These are phyloP conservation scores for Mikania micrantha DNA, from an alignment of 129 eudicot genomes.

Conservation along the genomic window DNA sequence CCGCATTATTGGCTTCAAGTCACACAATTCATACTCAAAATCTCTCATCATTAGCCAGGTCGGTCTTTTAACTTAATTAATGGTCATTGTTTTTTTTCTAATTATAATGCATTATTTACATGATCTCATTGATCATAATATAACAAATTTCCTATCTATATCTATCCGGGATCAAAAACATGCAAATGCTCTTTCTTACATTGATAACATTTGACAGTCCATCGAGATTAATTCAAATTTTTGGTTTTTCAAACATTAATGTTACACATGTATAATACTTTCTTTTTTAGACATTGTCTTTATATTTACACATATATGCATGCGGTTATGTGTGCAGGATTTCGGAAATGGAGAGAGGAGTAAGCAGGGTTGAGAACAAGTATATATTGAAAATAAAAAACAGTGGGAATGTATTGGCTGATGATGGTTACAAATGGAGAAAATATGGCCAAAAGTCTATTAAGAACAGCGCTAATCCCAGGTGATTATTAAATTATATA, in stretches of 20 bases:
- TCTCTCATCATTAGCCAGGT: conserved; percentile 39
- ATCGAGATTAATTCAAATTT: too few species aligned
- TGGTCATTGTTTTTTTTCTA: neutral
- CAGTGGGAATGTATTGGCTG: conserved; percentile 55
- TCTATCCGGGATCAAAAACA: too few species aligned
- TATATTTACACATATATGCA: too few species aligned
- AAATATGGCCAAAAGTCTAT: conserved; percentile 90
- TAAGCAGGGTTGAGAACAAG: conserved; percentile 41
- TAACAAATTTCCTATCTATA: too few species aligned
- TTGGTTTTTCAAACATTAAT: too few species aligned
- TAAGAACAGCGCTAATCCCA: conserved; percentile 82
- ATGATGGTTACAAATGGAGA: conserved; percentile 95
- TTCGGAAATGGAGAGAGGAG: conserved; percentile 46
- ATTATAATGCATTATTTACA: too few species aligned
- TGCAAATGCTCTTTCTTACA: too few species aligned
- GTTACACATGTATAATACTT: neutral
- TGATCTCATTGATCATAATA: too few species aligned
- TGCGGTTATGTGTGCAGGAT: conserved; percentile 38
- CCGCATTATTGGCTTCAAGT: conserved; percentile 30
- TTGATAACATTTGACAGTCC: too few species aligned
- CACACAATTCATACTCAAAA: conserved; percentile 19
- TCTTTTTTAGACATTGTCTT: too few species aligned
- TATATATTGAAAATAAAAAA: conserved; percentile 57
- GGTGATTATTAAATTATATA: conserved; percentile 34
- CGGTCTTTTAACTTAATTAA: conserved; percentile 16